A percentile compares a stretch with the other conserved stretches of the same genome.
These are phyloP conservation scores for Linnemannia elongata DNA, from an alignment of 192 early-diverging fungal species.

Conservation along the genomic window DNA sequence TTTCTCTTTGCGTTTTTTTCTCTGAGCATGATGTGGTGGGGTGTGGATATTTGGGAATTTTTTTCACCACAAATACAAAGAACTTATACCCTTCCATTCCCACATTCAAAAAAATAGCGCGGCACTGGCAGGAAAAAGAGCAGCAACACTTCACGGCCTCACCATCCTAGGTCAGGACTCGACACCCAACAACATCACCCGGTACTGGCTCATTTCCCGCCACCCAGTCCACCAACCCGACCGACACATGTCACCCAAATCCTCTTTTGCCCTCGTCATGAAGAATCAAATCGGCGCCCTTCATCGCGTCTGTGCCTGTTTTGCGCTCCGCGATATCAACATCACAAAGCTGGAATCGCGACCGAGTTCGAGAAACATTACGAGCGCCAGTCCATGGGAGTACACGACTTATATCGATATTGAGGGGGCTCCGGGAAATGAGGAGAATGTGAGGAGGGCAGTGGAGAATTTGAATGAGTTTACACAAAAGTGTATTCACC, in stretches of 20 bases:
- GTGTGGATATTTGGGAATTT: background rate
- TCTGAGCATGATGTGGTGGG: background rate
- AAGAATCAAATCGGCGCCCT: slow-evolving; percentile 50
- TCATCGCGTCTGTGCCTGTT: slow-evolving; percentile 44
- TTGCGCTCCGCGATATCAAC: slow-evolving; percentile 49
- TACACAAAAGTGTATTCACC: slow-evolving; percentile 46
- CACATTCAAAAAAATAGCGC: slow-evolving; percentile 11
- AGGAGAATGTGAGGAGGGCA: slow-evolving; percentile 38
- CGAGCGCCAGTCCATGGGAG: slow-evolving; percentile 43
- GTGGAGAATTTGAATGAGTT: slow-evolving; percentile 51
- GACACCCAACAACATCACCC: slow-evolving; percentile 47
- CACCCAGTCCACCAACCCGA: slow-evolving; percentile 44
- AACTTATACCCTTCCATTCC: no score
- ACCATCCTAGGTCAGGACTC: slow-evolving; percentile 47
- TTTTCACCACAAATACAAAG: background rate
- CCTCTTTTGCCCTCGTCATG: slow-evolving; percentile 47
- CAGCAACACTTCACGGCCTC: slow-evolving; percentile 30
- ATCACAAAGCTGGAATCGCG: slow-evolving; percentile 51
- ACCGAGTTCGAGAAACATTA: slow-evolving; percentile 38
- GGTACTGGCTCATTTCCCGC: slow-evolving; percentile 49
- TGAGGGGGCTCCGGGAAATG: slow-evolving; percentile 46
- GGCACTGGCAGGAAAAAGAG: slow-evolving; percentile 43
- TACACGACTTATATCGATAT: slow-evolving; percentile 52
- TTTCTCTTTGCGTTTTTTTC: background rate
- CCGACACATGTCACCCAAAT: slow-evolving; percentile 43